Base-by-base conservation (phyloP, 768 basidiomycete genomes). In the Mycena vulgaris region DNA sequence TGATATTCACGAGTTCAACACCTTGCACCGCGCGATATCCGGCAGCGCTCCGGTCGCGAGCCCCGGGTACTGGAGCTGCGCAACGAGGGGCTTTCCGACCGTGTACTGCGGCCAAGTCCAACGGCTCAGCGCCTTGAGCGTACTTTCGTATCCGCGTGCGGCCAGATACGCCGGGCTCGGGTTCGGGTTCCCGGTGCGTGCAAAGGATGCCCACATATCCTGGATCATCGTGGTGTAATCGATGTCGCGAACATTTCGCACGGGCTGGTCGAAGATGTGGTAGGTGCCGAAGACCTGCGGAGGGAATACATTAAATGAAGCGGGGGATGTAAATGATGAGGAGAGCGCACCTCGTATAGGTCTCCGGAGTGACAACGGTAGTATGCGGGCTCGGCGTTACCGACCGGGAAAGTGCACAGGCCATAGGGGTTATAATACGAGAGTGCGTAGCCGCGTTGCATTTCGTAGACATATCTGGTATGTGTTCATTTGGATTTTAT, bases 121-220 rank as follows among this genome's bases (percentile, higher is more conserved):
- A 13, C 27, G 27, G 28, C 74, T 74, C 37, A 84, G 66, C 7
- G 73, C 78, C 23, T 72, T 63, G 1, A 78, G 75, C 1, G 84
- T 83, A 25, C 76, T 78, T 1, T 76, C 75, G 73, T 84, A 86
- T 3, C 86, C 86, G 5, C 86, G 78, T 4, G 83, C 86, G 0
- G 72, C 61, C 31, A 88, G 80, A 73, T 83, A 87, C 6, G 68
- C 78, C 0, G 70, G 63, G 13, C 83, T 76, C 0, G 85, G 86
- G 63, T 87, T 88, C 3, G 87, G 87, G 64, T 88, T 75, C 70
- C 83, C 84, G 6, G 83, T 84, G 47, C 86, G 80, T 11, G 83
- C 85, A 66, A 88, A 88, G 9, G 83, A 74, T 0, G 82, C 78
- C 88, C 87, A 89, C 31, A 77, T 73, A 69, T 88, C 87, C 17